Evolutionary conservation across 78 protist genomes (phyloP).

Genomic region (Monosiga brevicollis): DNA sequence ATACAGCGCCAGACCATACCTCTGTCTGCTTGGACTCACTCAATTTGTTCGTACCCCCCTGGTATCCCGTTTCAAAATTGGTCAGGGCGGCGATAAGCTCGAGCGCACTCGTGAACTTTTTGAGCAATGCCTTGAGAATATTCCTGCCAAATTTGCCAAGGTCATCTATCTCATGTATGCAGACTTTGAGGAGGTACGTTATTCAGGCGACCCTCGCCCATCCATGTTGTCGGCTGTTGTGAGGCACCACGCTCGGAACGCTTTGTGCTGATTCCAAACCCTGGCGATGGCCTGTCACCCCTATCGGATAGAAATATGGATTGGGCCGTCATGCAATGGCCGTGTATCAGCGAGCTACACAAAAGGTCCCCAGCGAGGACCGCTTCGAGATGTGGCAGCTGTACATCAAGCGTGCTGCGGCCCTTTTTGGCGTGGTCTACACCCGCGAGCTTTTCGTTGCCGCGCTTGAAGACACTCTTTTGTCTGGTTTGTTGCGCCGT

Average conservation of each 20-base stretch:
- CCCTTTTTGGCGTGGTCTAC: conserved; percentile 69
- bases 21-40: too few species aligned
- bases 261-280: too few species aligned
- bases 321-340: conserved; percentile 81
- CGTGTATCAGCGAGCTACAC: conserved; percentile 76
- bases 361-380: conserved; percentile 16
- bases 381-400: conserved; percentile 49
- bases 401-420: conserved; percentile 75
- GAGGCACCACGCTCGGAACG: too few species aligned
- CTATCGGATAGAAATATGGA: conserved; percentile 55
- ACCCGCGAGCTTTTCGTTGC: conserved; percentile 86
- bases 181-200: conserved; percentile 45
- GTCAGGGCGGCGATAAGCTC: conserved; percentile 55
- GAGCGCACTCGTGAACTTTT: conserved; percentile 93
- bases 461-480: conserved; percentile 54
- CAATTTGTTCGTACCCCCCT: too few species aligned
- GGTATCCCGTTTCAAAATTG: neutral
- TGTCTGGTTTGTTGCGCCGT: neutral
- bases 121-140: conserved; percentile 72
- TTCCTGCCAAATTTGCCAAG: conserved; percentile 53
- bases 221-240: too few species aligned
- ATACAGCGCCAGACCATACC: too few species aligned
- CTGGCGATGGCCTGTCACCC: too few species aligned
- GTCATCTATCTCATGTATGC: conserved; percentile 58
- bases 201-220: too few species aligned